phyloP scores from a whole-genome alignment of 2,329 filamentous ascomycete genomes.

The Metarhizium sp. region DNA sequence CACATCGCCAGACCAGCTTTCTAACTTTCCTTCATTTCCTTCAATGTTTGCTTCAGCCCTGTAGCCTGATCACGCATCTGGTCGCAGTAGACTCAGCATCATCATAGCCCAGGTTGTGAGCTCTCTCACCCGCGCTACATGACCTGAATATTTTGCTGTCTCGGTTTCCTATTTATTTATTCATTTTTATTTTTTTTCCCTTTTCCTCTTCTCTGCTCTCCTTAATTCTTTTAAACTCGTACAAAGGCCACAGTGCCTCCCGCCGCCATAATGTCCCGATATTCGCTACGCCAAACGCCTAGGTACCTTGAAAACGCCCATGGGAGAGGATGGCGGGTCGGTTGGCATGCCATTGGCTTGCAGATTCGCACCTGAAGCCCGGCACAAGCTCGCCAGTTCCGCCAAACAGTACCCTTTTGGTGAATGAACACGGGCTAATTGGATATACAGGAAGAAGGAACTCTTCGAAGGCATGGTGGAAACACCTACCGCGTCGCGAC shows the following conservation, averaged over 20 bases:
- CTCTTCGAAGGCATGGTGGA: conserved; percentile 53
- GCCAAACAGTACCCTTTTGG: background rate
- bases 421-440: conserved; percentile 1
- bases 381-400: background rate
- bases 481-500: conserved; percentile 33
- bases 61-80: background rate
- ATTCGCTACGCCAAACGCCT: conserved; percentile 22
- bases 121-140: background rate
- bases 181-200: background rate
- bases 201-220: background rate
- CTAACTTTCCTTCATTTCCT: too few species aligned
- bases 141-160: background rate
- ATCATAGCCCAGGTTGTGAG: background rate
- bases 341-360: background rate
- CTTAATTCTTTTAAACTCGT: background rate
- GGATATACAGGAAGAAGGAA: conserved; percentile 45
- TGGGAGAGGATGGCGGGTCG: background rate
- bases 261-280: conserved; percentile 14
- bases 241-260: background rate
- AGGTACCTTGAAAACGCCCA: conserved; percentile 12
- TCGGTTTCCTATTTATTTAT: background rate
- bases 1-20: too few species aligned
- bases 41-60: background rate
- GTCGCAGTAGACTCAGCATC: too few species aligned
- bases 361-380: background rate